These are phyloP conservation scores for Claviceps arundinis DNA, from an alignment of 2,329 filamentous ascomycete genomes.

Conservation along the genomic window DNA sequence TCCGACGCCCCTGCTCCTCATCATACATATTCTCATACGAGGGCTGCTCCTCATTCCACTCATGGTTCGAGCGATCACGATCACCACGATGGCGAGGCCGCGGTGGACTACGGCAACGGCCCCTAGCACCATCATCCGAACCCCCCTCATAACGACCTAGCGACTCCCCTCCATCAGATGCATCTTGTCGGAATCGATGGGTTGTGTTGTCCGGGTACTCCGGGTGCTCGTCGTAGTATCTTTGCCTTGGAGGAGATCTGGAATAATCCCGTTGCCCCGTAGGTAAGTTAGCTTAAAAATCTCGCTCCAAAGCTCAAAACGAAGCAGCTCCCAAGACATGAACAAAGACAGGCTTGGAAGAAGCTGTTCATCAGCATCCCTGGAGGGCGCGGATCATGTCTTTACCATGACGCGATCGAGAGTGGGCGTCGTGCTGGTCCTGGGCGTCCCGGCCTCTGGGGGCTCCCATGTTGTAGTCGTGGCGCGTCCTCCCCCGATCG, in stretches of 20 bases:
- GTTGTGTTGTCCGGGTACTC: conserved; percentile 11
- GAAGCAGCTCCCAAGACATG: not conserved
- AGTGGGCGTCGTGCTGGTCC: conserved; percentile 24
- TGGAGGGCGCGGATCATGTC: conserved; percentile 21
- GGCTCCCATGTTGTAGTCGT: conserved; percentile 3
- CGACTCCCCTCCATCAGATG: conserved; percentile 13
- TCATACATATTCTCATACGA: conserved; percentile 25
- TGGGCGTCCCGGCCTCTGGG: conserved; percentile 10
- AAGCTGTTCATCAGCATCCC: conserved; percentile 10
- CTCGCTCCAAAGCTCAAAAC: conserved; percentile 6
- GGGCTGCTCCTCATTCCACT: conserved; percentile 17
- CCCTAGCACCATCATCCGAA: conserved; percentile 15
- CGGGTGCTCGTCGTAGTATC: conserved; percentile 21
- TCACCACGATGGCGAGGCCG: conserved; percentile 1
- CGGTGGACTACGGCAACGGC: conserved; percentile 10
- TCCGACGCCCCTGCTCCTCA: conserved; percentile 17
- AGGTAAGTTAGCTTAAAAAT: conserved; percentile 30
- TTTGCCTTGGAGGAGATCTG: conserved; percentile 29
- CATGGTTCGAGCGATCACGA: conserved; percentile 13
- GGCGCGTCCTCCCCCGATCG: conserved; percentile 13
- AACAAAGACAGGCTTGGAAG: not conserved
- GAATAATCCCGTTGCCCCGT: conserved; percentile 29
- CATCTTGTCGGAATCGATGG: conserved; percentile 14
- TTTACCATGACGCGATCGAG: conserved; percentile 39
- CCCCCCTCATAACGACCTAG: conserved; percentile 15